Conservation (phyloP, 805 yeast genomes). For the Crinitomyces ghanaensis region DNA sequence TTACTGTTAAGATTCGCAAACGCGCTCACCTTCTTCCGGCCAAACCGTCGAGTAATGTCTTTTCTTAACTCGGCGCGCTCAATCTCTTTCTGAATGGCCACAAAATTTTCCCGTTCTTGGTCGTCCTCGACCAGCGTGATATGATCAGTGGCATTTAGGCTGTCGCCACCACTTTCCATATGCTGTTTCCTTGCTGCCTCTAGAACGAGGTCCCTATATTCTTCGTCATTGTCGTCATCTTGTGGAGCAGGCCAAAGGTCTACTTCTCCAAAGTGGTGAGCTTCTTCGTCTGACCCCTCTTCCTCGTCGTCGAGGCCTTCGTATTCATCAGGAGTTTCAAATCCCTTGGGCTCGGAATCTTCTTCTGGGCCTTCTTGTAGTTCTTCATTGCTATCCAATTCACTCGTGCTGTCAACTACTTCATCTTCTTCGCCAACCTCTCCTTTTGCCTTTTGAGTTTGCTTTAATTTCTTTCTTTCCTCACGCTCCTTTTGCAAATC, state of each 20-base stretch:
- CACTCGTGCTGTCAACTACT: conserved; percentile 1
- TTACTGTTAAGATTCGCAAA: too few relatives aligned
- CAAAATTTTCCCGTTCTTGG: conserved; percentile 10
- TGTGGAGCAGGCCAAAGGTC: background rate
- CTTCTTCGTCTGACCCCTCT: conserved; percentile 3
- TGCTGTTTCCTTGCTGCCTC: conserved; percentile 2
- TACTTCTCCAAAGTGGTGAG: background rate
- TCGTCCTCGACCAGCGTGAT: conserved; percentile 8
- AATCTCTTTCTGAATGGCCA: conserved; percentile 10
- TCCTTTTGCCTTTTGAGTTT: background rate
- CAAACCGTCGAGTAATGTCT: conserved; percentile 12
- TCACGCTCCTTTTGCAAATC: conserved; percentile 1
- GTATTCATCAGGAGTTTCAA: background rate
- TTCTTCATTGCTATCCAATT: conserved; percentile 3
- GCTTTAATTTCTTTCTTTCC: conserved; percentile 1
- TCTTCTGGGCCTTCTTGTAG: conserved; percentile 2
- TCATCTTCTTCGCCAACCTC: background rate
- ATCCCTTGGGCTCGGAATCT: background rate
- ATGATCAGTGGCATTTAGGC: background rate
- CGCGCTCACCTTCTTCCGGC: conserved; percentile 3
- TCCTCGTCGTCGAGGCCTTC: conserved; percentile 4
- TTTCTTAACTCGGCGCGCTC: conserved; percentile 11
- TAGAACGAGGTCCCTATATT: conserved; percentile 2
- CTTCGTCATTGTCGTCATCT: conserved; percentile 9
- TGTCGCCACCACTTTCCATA: background rate